A percentile compares a stretch with the other conserved stretches of the same genome.
phyloP scores from a whole-genome alignment of 495 filamentous ascomycete species.

The Cladorrhinum samala region DNA sequence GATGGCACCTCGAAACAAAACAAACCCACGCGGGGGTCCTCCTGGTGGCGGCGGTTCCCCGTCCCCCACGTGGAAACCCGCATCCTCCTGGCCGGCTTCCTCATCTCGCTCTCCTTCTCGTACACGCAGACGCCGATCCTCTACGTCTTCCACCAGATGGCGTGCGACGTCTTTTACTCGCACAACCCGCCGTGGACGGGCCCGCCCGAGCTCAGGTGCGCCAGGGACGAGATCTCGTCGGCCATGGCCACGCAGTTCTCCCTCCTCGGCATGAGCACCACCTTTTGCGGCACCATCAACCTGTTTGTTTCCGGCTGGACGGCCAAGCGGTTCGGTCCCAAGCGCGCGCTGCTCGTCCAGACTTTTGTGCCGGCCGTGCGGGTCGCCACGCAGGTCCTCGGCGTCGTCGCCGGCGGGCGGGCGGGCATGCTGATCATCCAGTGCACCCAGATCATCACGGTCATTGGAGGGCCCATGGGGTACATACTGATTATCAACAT shows the following conservation, averaged over 20 bases:
- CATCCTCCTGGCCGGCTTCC: slow-evolving; percentile 45
- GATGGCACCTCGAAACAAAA: background rate
- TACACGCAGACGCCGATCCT: slow-evolving; percentile 56
- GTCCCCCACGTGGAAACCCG: slow-evolving; percentile 30
- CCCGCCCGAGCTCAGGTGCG: slow-evolving; percentile 37
- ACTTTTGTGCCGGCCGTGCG: slow-evolving; percentile 48
- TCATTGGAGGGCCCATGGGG: slow-evolving; percentile 51
- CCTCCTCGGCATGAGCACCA: slow-evolving; percentile 45
- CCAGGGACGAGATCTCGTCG: slow-evolving; percentile 45
- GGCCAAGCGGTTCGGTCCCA: slow-evolving; percentile 50
- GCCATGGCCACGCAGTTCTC: slow-evolving; percentile 48
- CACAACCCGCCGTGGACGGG: slow-evolving; percentile 33
- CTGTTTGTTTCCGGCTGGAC: slow-evolving; percentile 53
- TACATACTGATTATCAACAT: slow-evolving; percentile 53
- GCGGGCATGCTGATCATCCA: slow-evolving; percentile 52
- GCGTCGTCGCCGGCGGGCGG: slow-evolving; percentile 43
- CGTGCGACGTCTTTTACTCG: slow-evolving; percentile 51
- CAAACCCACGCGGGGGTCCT: too few relatives aligned
- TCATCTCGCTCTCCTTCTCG: slow-evolving; percentile 51
- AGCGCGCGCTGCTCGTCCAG: slow-evolving; percentile 44
- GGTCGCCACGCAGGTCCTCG: slow-evolving; percentile 48
- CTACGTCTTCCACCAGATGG: slow-evolving; percentile 54
- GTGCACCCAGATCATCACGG: slow-evolving; percentile 48
- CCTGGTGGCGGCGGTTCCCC: too few relatives aligned
- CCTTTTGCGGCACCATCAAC: slow-evolving; percentile 48